A percentile compares a stretch with the other conserved stretches of the same genome.
Evolutionary conservation across 257 asterid species (phyloP).

Genomic region (Salvia hispanica): DNA sequence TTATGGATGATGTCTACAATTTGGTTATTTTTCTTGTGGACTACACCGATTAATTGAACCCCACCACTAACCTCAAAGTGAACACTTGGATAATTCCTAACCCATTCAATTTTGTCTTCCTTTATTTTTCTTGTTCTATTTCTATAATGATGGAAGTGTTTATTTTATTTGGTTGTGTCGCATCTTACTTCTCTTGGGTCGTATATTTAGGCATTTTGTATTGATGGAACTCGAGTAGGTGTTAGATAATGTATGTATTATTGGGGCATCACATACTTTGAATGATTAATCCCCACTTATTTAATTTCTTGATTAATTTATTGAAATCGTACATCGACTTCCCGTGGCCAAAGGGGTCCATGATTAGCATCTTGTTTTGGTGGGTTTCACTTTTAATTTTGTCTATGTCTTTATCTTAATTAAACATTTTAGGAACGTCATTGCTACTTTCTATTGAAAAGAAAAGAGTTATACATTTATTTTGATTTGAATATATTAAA

Average conservation of each 20-base stretch:
- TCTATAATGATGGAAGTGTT: slow-evolving; percentile 14
- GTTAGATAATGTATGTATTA: slow-evolving; percentile 26
- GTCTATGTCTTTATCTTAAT: slow-evolving; percentile 1
- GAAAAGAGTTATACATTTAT: too few relatives aligned
- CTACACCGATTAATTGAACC: slow-evolving; percentile 26
- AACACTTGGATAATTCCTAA: slow-evolving; percentile 38
- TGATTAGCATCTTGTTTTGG: slow-evolving; percentile 27
- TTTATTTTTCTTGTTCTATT: not conserved
- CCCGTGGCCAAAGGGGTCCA: slow-evolving; percentile 31
- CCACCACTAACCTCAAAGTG: slow-evolving; percentile 40
- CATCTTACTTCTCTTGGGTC: slow-evolving; percentile 24
- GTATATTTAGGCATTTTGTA: slow-evolving; percentile 10
- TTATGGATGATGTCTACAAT: slow-evolving; percentile 28
- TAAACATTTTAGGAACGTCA: slow-evolving; percentile 3
- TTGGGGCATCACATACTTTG: slow-evolving; percentile 34
- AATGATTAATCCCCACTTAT: slow-evolving; percentile 12
- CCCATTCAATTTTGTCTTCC: slow-evolving; percentile 22
- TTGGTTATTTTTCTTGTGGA: slow-evolving; percentile 24
- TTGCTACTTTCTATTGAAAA: not conserved
- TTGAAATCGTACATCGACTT: slow-evolving; percentile 13
- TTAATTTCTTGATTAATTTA: slow-evolving; percentile 23
- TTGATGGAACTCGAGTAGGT: slow-evolving; percentile 24
- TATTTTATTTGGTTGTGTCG: slow-evolving; percentile 26
- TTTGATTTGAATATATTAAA: too few relatives aligned
- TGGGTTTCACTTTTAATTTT: slow-evolving; percentile 30